Evolutionary conservation across 2,329 filamentous ascomycete species (phyloP).

Genomic region (Penicillium janthinellum): DNA sequence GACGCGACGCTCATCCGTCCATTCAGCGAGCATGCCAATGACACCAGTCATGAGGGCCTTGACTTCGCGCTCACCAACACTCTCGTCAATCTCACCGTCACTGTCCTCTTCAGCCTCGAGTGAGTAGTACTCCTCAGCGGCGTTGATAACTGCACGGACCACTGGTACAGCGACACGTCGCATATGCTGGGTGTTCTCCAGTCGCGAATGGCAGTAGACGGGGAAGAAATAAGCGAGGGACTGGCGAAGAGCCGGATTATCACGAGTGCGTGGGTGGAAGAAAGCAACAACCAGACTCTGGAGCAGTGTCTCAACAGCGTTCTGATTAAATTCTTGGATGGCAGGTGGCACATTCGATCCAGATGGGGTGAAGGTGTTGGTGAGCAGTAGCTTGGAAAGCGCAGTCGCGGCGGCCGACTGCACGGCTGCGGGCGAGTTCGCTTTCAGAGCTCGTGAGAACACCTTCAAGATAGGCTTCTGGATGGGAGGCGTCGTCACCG

Average conservation of each 20-base stretch:
- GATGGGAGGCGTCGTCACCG: conserved; percentile 51
- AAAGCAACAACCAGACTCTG: conserved; percentile 82
- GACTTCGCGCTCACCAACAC: conserved; percentile 67
- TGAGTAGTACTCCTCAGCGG: conserved; percentile 65
- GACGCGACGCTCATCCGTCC: conserved; percentile 88
- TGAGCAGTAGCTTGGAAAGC: conserved; percentile 82
- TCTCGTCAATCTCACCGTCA: conserved; percentile 71
- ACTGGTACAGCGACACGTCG: conserved; percentile 71
- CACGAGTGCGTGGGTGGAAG: conserved; percentile 80
- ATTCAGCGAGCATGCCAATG: conserved; percentile 79
- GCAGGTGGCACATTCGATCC: conserved; percentile 56
- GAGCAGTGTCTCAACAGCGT: conserved; percentile 70
- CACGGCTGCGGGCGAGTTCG: conserved; percentile 69
- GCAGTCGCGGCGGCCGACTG: conserved; percentile 80
- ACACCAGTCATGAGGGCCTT: conserved; percentile 69
- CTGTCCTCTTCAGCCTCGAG: conserved; percentile 74
- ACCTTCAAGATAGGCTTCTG: conserved; percentile 74
- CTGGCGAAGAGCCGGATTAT: conserved; percentile 81
- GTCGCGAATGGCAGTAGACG: conserved; percentile 84
- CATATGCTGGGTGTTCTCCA: conserved; percentile 83
- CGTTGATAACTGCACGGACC: conserved; percentile 66
- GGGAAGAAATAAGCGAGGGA: conserved; percentile 91
- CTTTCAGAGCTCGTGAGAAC: conserved; percentile 79
- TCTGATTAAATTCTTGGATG: conserved; percentile 52
- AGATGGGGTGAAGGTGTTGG: conserved; percentile 63